Evolutionary conservation across 1,139 yeast species (phyloP).

Genomic region (Yamadazyma trypodendri): DNA sequence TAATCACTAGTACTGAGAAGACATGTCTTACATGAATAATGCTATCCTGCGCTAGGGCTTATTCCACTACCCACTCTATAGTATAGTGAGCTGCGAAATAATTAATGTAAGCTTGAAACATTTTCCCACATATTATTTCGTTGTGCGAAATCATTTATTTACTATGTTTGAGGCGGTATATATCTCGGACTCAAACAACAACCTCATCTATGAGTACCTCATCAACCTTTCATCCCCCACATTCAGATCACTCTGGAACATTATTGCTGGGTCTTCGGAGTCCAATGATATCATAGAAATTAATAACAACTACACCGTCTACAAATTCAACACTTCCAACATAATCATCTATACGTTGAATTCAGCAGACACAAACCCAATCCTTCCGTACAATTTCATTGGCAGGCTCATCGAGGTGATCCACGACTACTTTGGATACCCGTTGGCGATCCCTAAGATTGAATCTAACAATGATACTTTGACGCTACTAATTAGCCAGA

Average conservation of each 20-base stretch:
- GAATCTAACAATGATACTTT: constrained; percentile 67
- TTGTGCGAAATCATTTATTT: not conserved
- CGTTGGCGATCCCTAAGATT: constrained; percentile 56
- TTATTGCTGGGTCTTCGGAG: constrained; percentile 18
- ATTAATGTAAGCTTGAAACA: too few species aligned
- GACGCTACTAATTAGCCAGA: constrained; percentile 49
- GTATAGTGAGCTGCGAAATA: too few species aligned
- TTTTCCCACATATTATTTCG: not conserved
- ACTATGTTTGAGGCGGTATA: constrained; percentile 57
- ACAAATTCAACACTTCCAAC: constrained; percentile 22
- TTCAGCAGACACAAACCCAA: constrained; percentile 33
- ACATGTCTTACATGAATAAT: too few species aligned
- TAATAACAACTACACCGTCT: constrained; percentile 29
- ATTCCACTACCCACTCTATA: too few species aligned
- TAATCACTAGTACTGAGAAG: too few species aligned
- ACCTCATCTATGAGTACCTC: constrained; percentile 58
- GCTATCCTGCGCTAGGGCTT: too few species aligned
- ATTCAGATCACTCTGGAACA: constrained; percentile 39
- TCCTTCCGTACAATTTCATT: constrained; percentile 57
- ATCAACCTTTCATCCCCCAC: constrained; percentile 51
- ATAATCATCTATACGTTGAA: constrained; percentile 28
- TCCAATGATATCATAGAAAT: constrained; percentile 23
- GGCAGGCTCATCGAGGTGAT: constrained; percentile 50
- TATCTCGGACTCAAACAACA: constrained; percentile 56
- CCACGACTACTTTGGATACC: constrained; percentile 58